Percentiles rank a stretch among this genome's conserved stretches.
These are phyloP conservation scores for Eruca vesicaria DNA, from an alignment of 441 rosid genomes.

Conservation along the genomic window DNA sequence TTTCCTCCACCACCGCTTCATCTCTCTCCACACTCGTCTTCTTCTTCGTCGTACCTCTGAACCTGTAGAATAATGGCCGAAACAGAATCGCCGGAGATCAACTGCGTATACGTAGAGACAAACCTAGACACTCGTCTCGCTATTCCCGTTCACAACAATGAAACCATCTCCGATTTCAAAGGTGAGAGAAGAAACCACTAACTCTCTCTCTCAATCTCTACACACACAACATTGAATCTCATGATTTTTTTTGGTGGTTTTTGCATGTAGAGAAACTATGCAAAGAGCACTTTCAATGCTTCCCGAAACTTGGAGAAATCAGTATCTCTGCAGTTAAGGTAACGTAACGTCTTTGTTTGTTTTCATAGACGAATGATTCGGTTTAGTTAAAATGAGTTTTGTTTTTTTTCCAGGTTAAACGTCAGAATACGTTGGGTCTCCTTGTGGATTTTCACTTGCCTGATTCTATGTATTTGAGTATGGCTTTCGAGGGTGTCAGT, in stretches of 20 bases:
- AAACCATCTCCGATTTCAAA: slow-evolving; percentile 15
- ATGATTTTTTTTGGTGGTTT: not conserved
- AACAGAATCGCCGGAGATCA: not conserved
- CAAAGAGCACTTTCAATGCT: not conserved
- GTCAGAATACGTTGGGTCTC: slow-evolving; percentile 35
- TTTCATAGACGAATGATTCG: not conserved
- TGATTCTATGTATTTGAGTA: slow-evolving; percentile 47
- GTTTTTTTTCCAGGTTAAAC: slow-evolving; percentile 43
- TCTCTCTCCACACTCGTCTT: not conserved
- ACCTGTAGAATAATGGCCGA: not conserved
- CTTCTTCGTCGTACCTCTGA: not conserved
- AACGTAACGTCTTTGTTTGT: not conserved
- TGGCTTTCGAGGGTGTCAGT: slow-evolving; percentile 42
- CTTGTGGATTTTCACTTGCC: slow-evolving; percentile 39
- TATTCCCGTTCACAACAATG: not conserved
- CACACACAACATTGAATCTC: not conserved
- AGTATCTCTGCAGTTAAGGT: slow-evolving; percentile 15
- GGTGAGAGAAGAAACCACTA: not conserved
- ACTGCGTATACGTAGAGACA: not conserved
- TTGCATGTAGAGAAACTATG: not conserved
- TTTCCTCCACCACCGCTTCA: not conserved
- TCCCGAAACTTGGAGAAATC: slow-evolving; percentile 21
- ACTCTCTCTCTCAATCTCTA: not conserved
- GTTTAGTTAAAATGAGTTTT: too few species aligned
- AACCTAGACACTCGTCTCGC: not conserved